Conservation (phyloP, 2,329 filamentous ascomycete species). For the Penicillium paneum region DNA sequence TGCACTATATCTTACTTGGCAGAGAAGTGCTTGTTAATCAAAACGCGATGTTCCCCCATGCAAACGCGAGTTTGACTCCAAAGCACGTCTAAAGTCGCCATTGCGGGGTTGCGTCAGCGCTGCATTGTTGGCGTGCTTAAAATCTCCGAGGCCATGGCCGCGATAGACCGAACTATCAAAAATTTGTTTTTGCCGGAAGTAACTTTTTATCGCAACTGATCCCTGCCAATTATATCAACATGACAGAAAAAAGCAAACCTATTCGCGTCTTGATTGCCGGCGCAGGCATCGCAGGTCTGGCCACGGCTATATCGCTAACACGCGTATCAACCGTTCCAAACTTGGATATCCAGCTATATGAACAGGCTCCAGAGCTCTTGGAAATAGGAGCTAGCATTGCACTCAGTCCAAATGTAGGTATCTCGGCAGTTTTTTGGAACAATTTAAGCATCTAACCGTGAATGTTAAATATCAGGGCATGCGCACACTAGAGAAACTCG, state of each 20-base stretch:
- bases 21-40: background rate
- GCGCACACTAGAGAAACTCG: slow-evolving; percentile 51
- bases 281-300: slow-evolving; percentile 51
- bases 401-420: slow-evolving; percentile 47
- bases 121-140: slow-evolving; percentile 27
- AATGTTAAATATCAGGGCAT: slow-evolving; percentile 33
- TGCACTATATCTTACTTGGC: background rate
- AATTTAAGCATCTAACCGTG: background rate
- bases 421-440: no score
- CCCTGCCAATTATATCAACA: background rate
- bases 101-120: slow-evolving; percentile 10
- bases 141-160: background rate
- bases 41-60: background rate
- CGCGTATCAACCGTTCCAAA: slow-evolving; percentile 18
- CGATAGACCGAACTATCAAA: background rate
- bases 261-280: slow-evolving; percentile 48
- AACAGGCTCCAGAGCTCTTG: slow-evolving; percentile 42
- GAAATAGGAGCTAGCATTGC: slow-evolving; percentile 19
- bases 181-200: background rate
- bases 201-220: background rate
- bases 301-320: slow-evolving; percentile 46
- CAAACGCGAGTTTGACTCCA: background rate
- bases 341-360: slow-evolving; percentile 51
- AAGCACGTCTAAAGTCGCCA: slow-evolving; percentile 15
- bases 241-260: background rate